These are phyloP conservation scores for Apiospora arundinis DNA, from an alignment of 2,329 filamentous ascomycete species.

Conservation along the genomic window DNA sequence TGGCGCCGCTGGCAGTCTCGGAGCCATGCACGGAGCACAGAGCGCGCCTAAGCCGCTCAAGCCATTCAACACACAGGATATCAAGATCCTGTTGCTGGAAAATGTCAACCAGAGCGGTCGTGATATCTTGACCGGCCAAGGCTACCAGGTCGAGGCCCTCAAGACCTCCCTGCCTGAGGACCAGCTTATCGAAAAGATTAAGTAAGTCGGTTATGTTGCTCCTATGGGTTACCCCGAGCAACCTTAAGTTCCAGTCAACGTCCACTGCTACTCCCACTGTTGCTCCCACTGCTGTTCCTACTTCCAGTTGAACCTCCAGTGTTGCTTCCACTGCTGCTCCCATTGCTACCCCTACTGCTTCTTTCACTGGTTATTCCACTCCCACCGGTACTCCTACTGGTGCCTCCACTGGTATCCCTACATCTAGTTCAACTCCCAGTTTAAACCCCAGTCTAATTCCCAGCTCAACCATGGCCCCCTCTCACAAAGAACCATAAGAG, in stretches of 20 bases:
- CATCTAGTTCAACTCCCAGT: too few relatives aligned
- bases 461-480: background rate
- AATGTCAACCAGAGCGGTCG: slow-evolving; percentile 93
- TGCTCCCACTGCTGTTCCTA: too few relatives aligned
- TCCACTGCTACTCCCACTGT: too few relatives aligned
- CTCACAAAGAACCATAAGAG: background rate
- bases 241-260: too few relatives aligned
- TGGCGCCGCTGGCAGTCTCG: slow-evolving; percentile 59
- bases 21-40: slow-evolving; percentile 48
- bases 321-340: too few relatives aligned
- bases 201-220: slow-evolving; percentile 65
- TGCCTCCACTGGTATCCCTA: too few relatives aligned
- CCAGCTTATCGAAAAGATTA: slow-evolving; percentile 95
- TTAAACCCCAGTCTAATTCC: too few relatives aligned
- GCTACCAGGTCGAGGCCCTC: slow-evolving; percentile 92
- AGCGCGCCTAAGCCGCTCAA: slow-evolving; percentile 77
- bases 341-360: too few relatives aligned
- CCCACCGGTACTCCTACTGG: too few relatives aligned
- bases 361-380: too few relatives aligned
- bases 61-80: slow-evolving; percentile 93
- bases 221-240: too few relatives aligned
- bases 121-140: slow-evolving; percentile 82
- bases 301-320: too few relatives aligned
- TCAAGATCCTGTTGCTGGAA: slow-evolving; percentile 94
- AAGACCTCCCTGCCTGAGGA: slow-evolving; percentile 92